A percentile compares a stretch with the other conserved stretches of the same genome.
phyloP scores from a whole-genome alignment of 306 rosid genomes.

The Clitoria ternatea region DNA sequence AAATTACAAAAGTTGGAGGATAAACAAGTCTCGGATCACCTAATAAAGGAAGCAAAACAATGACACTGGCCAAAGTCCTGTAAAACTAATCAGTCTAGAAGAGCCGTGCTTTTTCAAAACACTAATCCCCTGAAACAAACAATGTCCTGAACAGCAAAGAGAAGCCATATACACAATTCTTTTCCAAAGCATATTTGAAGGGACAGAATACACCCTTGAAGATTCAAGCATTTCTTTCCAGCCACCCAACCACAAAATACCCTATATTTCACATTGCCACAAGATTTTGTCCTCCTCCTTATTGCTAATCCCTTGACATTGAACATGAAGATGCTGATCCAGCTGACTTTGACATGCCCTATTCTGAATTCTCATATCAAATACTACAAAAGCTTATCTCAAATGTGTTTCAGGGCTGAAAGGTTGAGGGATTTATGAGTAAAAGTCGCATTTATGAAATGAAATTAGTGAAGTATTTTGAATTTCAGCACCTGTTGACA shows the following conservation, averaged over 20 bases:
- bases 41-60: background rate
- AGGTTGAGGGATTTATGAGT: background rate
- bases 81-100: background rate
- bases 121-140: background rate
- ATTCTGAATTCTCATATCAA: background rate
- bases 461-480: background rate
- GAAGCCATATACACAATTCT: background rate
- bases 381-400: background rate
- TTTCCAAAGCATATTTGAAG: background rate
- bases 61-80: background rate
- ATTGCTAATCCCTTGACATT: background rate
- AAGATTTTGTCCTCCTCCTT: background rate
- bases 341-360: background rate
- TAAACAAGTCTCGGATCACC: background rate
- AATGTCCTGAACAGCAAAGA: background rate
- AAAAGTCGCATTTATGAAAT: background rate
- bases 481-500: constrained; percentile 4
- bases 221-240: background rate
- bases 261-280: background rate
- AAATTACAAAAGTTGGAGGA: background rate
- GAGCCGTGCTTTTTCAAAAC: background rate
- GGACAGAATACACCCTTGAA: background rate
- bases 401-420: background rate
- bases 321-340: background rate
- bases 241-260: background rate